Percentiles rank a stretch among this genome's conserved stretches.
These are phyloP conservation scores for Mariannaea sp. DNA, from an alignment of 2,329 filamentous ascomycete genomes.

Conservation along the genomic window DNA sequence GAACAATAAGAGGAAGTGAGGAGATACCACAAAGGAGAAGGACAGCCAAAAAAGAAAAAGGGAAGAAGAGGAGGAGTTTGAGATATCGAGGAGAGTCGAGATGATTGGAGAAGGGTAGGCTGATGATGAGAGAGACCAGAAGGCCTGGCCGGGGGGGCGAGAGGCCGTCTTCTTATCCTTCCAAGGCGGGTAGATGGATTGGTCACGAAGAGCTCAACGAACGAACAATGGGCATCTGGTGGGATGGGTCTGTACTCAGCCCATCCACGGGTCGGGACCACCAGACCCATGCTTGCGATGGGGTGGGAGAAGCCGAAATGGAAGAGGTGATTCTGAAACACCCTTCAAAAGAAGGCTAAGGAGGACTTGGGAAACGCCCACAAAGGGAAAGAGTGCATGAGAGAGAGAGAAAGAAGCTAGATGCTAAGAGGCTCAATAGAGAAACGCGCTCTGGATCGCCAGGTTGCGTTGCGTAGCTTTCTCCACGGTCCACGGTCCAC, in stretches of 20 bases:
- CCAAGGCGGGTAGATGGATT: slow-evolving; percentile 27
- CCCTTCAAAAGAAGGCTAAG: slow-evolving; percentile 1
- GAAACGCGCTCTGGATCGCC: slow-evolving; percentile 3
- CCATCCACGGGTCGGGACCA: slow-evolving; percentile 18
- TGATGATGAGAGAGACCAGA: slow-evolving; percentile 27
- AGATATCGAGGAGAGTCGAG: slow-evolving; percentile 9
- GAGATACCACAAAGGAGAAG: slow-evolving; percentile 6
- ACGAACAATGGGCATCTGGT: neutral
- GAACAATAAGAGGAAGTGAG: slow-evolving; percentile 8
- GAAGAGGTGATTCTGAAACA: slow-evolving; percentile 33
- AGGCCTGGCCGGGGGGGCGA: slow-evolving; percentile 31
- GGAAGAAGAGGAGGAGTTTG: slow-evolving; percentile 7
- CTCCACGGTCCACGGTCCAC: slow-evolving; percentile 4
- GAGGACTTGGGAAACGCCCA: neutral
- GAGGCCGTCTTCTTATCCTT: slow-evolving; percentile 39
- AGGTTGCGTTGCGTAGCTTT: neutral
- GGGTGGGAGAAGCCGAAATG: slow-evolving; percentile 10
- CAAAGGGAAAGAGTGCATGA: too few species aligned
- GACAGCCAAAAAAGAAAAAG: slow-evolving; percentile 9
- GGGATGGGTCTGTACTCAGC: slow-evolving; percentile 8
- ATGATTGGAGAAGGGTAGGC: slow-evolving; percentile 37
- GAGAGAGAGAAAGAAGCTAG: too few species aligned
- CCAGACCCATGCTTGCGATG: slow-evolving; percentile 10
- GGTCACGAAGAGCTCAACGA: slow-evolving; percentile 27
- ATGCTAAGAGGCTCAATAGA: neutral